These are phyloP conservation scores for Tarenaya hassleriana DNA, from an alignment of 345 rosid species.

Conservation along the genomic window DNA sequence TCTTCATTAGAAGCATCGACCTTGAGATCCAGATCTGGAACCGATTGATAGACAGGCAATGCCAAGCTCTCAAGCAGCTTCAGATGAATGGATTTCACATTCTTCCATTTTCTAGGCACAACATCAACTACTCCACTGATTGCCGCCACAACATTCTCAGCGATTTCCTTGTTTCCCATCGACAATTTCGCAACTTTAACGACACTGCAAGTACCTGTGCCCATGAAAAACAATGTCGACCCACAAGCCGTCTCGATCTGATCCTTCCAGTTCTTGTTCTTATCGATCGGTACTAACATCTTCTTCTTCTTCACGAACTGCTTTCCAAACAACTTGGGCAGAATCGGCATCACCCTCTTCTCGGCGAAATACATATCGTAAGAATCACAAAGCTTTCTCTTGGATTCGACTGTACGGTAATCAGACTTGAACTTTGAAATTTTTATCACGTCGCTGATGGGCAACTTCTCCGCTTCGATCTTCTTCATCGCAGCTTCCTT, in stretches of 20 bases:
- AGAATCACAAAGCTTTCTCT: neutral
- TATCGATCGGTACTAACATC: constrained; percentile 44
- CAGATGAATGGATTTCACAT: constrained; percentile 52
- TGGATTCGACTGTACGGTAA: constrained; percentile 4
- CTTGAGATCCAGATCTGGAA: constrained; percentile 37
- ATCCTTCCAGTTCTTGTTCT: constrained; percentile 63
- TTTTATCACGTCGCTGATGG: constrained; percentile 47
- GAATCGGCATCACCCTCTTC: constrained; percentile 21
- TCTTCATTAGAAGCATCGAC: too few relatives aligned
- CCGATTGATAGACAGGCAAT: constrained; percentile 53
- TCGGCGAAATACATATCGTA: constrained; percentile 25
- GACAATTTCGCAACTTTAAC: constrained; percentile 59
- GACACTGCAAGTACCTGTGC: constrained; percentile 61
- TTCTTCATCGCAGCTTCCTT: constrained; percentile 57
- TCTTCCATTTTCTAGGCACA: constrained; percentile 66
- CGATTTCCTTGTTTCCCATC: constrained; percentile 40
- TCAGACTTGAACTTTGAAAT: constrained; percentile 39
- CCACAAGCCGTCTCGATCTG: constrained; percentile 51
- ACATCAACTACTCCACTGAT: constrained; percentile 47
- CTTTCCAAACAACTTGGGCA: constrained; percentile 66
- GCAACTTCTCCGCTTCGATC: constrained; percentile 42
- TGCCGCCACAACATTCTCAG: constrained; percentile 47
- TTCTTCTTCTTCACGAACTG: constrained; percentile 67
- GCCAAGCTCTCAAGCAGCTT: constrained; percentile 73
- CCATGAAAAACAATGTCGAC: constrained; percentile 48